Evolutionary conservation across 306 rosid genomes (phyloP), one percentile per base, ranked within the genome.

Genomic region (Lathyrus oleraceus): DNA sequence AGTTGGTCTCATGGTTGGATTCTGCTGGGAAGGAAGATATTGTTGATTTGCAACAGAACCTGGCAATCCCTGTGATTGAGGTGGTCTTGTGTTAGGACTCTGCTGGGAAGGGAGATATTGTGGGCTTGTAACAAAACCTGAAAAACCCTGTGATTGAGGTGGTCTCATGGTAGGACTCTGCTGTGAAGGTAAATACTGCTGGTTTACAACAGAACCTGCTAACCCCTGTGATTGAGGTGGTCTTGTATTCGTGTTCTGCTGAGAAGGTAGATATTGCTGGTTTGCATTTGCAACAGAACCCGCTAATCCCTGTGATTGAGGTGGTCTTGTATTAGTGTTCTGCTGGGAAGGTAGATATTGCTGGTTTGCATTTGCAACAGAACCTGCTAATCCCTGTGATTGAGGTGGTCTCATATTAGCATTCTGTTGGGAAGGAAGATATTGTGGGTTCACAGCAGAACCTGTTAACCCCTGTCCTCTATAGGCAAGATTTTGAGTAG

Each of bases 401-500:
- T 53, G 60, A 53, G 60, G 60, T 0, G 60, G 60, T 21, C 60
- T 53, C 60, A 53, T 21, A 30, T 21, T 53, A 53, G 60, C n/a
- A 53, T 5, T 11, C 60, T 53, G 60, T 30, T 53, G 60, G 0
- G 32, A 53, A 53, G 60, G 35, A 53, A 23, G 60, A 53, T 53
- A 53, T 21, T 53, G 60, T 5, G 30, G 60, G 60, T 21, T 21
- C 15, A 7, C 60, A 21, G 6, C 35, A 53, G 60, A 53, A 10
- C 60, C 40, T 14, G 63, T 3, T 57, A 57, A 13, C 40, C 63
- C 63, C 12, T 75, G 96, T 47, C 87, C 91, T 66, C 96, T 74
- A 61, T 85, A 88, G 44, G 86, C 82, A 78, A 81, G 81, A 79
- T 78, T 71, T 80, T 90, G 98, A 78, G 90, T 76, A 3, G 85